Evolutionary conservation across 306 rosid genomes (phyloP).

Genomic region (Sicyos baderoa): DNA sequence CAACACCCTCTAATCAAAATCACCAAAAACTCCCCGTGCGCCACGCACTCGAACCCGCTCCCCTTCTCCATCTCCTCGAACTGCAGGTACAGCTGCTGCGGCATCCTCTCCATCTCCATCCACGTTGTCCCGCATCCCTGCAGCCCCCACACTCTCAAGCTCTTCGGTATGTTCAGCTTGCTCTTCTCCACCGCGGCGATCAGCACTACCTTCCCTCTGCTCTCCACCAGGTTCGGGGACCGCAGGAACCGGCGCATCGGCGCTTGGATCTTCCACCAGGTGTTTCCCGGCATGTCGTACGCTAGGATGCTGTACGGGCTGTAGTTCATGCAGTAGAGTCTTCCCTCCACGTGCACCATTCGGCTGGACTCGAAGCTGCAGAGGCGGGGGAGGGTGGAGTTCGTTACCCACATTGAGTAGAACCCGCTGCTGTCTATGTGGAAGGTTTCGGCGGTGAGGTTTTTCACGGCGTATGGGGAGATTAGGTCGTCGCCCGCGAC

Average conservation of each 20-base stretch:
- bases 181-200: conserved; percentile 91
- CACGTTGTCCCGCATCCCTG: conserved; percentile 71
- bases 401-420: conserved; percentile 74
- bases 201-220: conserved; percentile 49
- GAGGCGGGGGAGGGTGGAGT: conserved; percentile 60
- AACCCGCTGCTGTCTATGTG: conserved; percentile 77
- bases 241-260: conserved; percentile 78
- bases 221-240: conserved; percentile 62
- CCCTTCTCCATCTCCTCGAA: conserved; percentile 57
- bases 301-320: conserved; percentile 72
- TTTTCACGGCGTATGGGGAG: conserved; percentile 85
- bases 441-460: conserved; percentile 69
- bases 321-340: conserved; percentile 77
- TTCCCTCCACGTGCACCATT: conserved; percentile 61
- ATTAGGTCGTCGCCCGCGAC: conserved; percentile 90
- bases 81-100: conserved; percentile 61
- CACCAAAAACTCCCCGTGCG: conserved; percentile 65
- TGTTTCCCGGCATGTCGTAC: conserved; percentile 42
- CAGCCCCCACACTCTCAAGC: conserved; percentile 74
- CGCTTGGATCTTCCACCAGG: conserved; percentile 83
- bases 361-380: conserved; percentile 74
- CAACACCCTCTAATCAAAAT: conserved; percentile 39
- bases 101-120: conserved; percentile 95
- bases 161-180: conserved; percentile 71
- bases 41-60: conserved; percentile 66